Evolutionary conservation across 176 grass and related monocot species (phyloP).

Genomic region (Guadua angustifolia): DNA sequence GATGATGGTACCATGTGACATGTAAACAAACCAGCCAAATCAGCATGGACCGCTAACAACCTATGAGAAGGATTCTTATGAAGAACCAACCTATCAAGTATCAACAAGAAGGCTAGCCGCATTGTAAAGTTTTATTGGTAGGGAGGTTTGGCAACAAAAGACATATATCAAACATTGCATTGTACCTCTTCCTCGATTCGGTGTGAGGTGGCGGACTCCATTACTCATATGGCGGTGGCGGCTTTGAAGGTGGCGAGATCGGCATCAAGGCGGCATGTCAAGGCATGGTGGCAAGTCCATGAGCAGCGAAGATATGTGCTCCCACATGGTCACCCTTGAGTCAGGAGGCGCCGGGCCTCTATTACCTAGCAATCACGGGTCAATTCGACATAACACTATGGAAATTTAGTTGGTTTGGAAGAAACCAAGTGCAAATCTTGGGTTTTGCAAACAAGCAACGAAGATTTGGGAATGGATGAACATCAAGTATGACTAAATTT

Average conservation of each 20-base stretch:
- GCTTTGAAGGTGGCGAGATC: conserved; percentile 49
- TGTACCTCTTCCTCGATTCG: conserved; percentile 72
- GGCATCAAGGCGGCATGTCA: conserved; percentile 38
- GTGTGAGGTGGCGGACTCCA: conserved; percentile 43
- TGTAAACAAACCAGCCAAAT: conserved; percentile 29
- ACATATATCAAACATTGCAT: conserved; percentile 3
- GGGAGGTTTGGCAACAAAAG: not conserved
- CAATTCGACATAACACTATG: conserved; percentile 7
- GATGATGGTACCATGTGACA: conserved; percentile 32
- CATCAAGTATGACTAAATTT: not conserved
- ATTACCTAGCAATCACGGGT: conserved; percentile 18
- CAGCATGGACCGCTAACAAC: not conserved
- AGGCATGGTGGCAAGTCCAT: conserved; percentile 58
- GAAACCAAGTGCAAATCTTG: not conserved
- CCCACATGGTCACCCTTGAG: conserved; percentile 64
- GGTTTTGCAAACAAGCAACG: not conserved
- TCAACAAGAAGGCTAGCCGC: not conserved
- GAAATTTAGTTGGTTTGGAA: conserved; percentile 34
- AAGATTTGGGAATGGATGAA: not conserved
- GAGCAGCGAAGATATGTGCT: conserved; percentile 58
- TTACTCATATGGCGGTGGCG: conserved; percentile 27
- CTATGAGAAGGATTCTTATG: not conserved
- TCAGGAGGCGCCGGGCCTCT: conserved; percentile 41
- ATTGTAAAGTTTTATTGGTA: not conserved
- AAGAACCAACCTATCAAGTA: not conserved